phyloP scores from a whole-genome alignment of 768 basidiomycete genomes.

The Chlorophyllum brunneum region DNA sequence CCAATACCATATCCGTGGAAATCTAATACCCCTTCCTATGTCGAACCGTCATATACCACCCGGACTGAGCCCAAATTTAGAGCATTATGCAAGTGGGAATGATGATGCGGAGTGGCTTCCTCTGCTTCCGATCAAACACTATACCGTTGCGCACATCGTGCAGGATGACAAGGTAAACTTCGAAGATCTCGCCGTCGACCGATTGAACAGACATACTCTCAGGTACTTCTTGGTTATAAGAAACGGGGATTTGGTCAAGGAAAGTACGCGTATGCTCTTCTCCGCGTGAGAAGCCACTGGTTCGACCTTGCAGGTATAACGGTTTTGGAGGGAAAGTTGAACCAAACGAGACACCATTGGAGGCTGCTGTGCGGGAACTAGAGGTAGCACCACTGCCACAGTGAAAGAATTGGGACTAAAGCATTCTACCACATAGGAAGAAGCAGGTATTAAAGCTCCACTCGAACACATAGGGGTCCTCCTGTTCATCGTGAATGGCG shows the following conservation, averaged over 20 bases:
- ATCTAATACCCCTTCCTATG: too few relatives aligned
- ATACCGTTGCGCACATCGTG: conserved; percentile 71
- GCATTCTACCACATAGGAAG: conserved; percentile 53
- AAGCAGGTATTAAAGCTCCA: conserved; percentile 68
- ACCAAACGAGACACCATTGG: conserved; percentile 55
- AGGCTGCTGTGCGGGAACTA: conserved; percentile 78
- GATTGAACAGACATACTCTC: not conserved
- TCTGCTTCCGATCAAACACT: conserved; percentile 39
- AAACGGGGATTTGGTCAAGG: conserved; percentile 73
- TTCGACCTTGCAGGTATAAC: conserved; percentile 55
- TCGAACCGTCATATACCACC: conserved; percentile 32
- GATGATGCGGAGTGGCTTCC: conserved; percentile 46
- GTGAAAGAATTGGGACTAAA: not conserved
- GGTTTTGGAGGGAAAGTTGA: conserved; percentile 91
- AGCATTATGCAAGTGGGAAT: conserved; percentile 32
- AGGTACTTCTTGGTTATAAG: conserved; percentile 75
- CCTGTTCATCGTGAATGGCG: conserved; percentile 53
- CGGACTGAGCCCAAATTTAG: conserved; percentile 35
- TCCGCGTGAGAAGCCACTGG: not conserved
- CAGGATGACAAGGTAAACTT: conserved; percentile 42
- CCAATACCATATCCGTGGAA: too few relatives aligned
- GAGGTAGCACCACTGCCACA: conserved; percentile 32
- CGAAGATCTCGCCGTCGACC: not conserved
- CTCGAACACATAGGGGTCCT: conserved; percentile 62
- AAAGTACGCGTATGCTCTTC: conserved; percentile 36